Evolutionary conservation across 257 asterid species (phyloP), one percentile per base, ranked within the genome.

Genomic region (Nicotiana obtusifolia): DNA sequence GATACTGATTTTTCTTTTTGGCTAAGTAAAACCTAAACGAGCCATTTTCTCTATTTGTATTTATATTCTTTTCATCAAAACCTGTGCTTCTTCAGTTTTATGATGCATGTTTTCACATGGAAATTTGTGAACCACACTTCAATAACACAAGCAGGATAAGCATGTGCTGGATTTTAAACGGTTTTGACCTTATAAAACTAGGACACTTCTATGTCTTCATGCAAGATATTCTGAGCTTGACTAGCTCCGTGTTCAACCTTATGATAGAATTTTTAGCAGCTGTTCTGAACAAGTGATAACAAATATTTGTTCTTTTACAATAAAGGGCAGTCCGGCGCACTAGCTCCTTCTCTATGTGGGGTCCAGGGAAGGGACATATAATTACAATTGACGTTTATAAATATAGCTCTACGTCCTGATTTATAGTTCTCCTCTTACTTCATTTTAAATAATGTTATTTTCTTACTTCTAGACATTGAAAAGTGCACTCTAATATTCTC

Each of bases 91-190:
- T 49, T 49, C 79, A 75, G 26, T 49, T 73, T 75, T 75, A 2
- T 24, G 61, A 71, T 75, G 41, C 26, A 75, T 75, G 62, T 75
- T 75, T 49, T 75, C 62, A 24, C 35, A 49, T 75, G 44, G 79
- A 52, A 75, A 75, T 75, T 7, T 75, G 79, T 49, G 62, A 75
- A 75, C 79, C 41, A 75, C 24, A 49, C 62, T 24, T 24, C 20
- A 22, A 20, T 33, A 20, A 44, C 49, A 47, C 79, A 73, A 53
- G 16, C 41, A 1, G 59, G 35, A 14, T 73, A 6, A 26, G 24
- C 49, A 14, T 73, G 79, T 73, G 41, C 61, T 47, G 79, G 13
- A 6, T 73, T 14, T 49, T 5, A 5, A 41, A 71, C 35, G 15
- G 9, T 73, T 73, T 49, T 14, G 62, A 73, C 41, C 26, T 73